Percentiles rank a stretch among this genome's conserved stretches.
phyloP scores from a whole-genome alignment of 192 early-diverging fungal genomes.

The Coemansia sp. region DNA sequence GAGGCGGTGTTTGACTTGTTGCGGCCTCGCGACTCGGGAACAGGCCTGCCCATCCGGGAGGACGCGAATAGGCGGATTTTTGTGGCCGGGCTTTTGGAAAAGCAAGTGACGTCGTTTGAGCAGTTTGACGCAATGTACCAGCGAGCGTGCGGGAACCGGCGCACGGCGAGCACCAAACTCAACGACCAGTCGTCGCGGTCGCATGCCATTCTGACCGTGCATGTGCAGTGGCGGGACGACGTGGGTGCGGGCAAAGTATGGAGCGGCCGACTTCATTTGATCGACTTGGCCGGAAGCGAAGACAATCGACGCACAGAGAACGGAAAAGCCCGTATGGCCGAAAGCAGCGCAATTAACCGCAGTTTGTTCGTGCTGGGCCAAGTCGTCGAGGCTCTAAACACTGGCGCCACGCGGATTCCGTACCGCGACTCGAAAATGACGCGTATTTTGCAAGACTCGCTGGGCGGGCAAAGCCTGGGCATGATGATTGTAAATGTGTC shows the following conservation, averaged over 20 bases:
- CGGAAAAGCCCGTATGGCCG: slow-evolving; percentile 58
- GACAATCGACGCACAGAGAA: slow-evolving; percentile 67
- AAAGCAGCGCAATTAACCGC: slow-evolving; percentile 67
- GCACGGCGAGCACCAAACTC: slow-evolving; percentile 64
- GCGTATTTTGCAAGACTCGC: slow-evolving; percentile 62
- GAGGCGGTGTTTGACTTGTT: slow-evolving; percentile 63
- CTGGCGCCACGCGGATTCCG: slow-evolving; percentile 55
- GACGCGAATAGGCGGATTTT: slow-evolving; percentile 57
- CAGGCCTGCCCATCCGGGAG: slow-evolving; percentile 59
- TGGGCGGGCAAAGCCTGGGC: slow-evolving; percentile 62
- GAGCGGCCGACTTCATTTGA: slow-evolving; percentile 59
- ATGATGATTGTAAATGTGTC: slow-evolving; percentile 72
- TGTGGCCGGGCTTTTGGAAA: slow-evolving; percentile 59
- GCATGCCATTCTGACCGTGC: slow-evolving; percentile 62
- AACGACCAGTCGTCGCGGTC: slow-evolving; percentile 65
- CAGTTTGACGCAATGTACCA: slow-evolving; percentile 55
- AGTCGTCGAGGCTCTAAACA: slow-evolving; percentile 65
- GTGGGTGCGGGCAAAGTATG: slow-evolving; percentile 30
- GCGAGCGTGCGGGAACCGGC: slow-evolving; percentile 57
- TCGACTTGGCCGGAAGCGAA: slow-evolving; percentile 69
- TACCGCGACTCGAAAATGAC: slow-evolving; percentile 73
- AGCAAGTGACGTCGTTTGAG: slow-evolving; percentile 49
- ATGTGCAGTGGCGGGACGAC: slow-evolving; percentile 47
- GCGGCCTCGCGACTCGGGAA: slow-evolving; percentile 31
- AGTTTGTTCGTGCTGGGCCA: slow-evolving; percentile 66